These are phyloP conservation scores for Cladobotryum mycophilum DNA, from an alignment of 2,329 filamentous ascomycete genomes.

Conservation along the genomic window DNA sequence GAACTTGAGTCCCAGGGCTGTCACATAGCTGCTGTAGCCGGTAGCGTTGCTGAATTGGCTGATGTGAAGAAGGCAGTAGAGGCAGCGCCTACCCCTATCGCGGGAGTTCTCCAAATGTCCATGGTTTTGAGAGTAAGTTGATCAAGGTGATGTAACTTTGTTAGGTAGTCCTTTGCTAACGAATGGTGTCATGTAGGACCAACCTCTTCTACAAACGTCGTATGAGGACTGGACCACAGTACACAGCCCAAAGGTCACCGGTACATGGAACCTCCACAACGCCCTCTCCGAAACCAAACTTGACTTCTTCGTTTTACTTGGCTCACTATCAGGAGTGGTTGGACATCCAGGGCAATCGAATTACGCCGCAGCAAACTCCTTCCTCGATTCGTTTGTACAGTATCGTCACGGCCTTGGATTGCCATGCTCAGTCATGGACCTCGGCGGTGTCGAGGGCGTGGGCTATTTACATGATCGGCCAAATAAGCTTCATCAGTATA, in stretches of 20 bases:
- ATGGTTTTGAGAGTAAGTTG: too few species aligned
- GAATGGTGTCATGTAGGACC: slow-evolving; percentile 2
- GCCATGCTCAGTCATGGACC: slow-evolving; percentile 31
- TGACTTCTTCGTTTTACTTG: slow-evolving; percentile 30
- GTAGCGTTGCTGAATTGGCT: too few species aligned
- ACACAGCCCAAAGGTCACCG: slow-evolving; percentile 25
- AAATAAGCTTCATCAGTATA: too few species aligned
- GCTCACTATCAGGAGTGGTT: slow-evolving; percentile 21
- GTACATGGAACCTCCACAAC: slow-evolving; percentile 31
- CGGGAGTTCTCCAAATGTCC: too few species aligned
- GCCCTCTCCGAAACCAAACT: slow-evolving; percentile 12
- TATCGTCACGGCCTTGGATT: slow-evolving; percentile 30
- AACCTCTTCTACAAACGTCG: slow-evolving; percentile 25
- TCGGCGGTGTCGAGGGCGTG: slow-evolving; percentile 30
- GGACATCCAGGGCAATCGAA: slow-evolving; percentile 29
- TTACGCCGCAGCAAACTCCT: slow-evolving; percentile 35
- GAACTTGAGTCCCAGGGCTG: too few species aligned
- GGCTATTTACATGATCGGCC: slow-evolving; percentile 25
- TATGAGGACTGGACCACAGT: slow-evolving; percentile 24
- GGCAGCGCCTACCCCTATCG: neutral
- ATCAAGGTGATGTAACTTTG: too few species aligned
- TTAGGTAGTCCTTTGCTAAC: too few species aligned
- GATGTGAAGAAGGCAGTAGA: too few species aligned
- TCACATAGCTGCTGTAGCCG: too few species aligned
- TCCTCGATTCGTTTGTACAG: slow-evolving; percentile 33